These are phyloP conservation scores for Clonostachys sp. DNA, from an alignment of 2,329 filamentous ascomycete species.

Conservation along the genomic window DNA sequence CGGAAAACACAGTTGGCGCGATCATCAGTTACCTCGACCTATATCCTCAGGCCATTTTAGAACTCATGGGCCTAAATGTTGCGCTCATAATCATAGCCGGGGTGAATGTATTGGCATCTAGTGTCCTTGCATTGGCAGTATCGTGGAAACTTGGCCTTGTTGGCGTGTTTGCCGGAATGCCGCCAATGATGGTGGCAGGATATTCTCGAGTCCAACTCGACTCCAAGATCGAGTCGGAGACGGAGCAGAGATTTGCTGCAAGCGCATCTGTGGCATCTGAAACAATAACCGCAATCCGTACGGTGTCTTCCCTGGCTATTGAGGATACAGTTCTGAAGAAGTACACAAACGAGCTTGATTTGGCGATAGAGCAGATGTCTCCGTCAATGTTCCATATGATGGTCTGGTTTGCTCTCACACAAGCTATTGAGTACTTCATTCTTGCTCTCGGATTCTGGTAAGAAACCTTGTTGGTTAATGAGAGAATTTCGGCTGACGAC, in stretches of 20 bases:
- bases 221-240: slow-evolving; percentile 2
- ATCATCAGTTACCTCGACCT: slow-evolving; percentile 21
- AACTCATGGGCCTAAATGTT: slow-evolving; percentile 37
- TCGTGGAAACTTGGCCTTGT: slow-evolving; percentile 41
- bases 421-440: slow-evolving; percentile 20
- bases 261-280: slow-evolving; percentile 33
- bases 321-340: slow-evolving; percentile 22
- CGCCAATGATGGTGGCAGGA: slow-evolving; percentile 31
- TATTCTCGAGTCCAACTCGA: slow-evolving; percentile 38
- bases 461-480: neutral
- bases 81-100: slow-evolving; percentile 32
- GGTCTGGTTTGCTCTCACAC: slow-evolving; percentile 9
- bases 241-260: slow-evolving; percentile 27
- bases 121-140: slow-evolving; percentile 30
- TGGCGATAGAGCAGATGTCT: slow-evolving; percentile 3
- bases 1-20: slow-evolving; percentile 23
- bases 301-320: slow-evolving; percentile 30
- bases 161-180: slow-evolving; percentile 31
- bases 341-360: slow-evolving; percentile 24
- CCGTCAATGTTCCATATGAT: slow-evolving; percentile 9
- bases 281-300: slow-evolving; percentile 44
- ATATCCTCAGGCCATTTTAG: slow-evolving; percentile 32
- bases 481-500: neutral
- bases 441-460: slow-evolving; percentile 27
- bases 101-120: slow-evolving; percentile 29